These are phyloP conservation scores for Hypomontagnella submonticulosa DNA, from an alignment of 495 filamentous ascomycete genomes.

Conservation along the genomic window DNA sequence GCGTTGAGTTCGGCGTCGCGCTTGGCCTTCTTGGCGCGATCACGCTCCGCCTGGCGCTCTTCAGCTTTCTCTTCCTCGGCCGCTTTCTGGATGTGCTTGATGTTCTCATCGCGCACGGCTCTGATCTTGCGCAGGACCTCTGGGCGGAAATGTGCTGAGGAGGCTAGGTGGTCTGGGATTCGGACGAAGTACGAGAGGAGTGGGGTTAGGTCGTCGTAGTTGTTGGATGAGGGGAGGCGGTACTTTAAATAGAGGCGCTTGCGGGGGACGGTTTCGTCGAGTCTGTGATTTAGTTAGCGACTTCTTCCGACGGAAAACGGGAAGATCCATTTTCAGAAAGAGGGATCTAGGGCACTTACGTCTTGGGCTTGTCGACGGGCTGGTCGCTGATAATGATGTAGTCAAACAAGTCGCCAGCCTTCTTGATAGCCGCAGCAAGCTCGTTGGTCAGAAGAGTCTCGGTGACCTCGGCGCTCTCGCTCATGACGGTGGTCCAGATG, in stretches of 20 bases:
- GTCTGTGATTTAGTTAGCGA: slow-evolving; percentile 62
- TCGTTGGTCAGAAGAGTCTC: slow-evolving; percentile 85
- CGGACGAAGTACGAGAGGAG: slow-evolving; percentile 87
- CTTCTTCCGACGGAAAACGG: background rate
- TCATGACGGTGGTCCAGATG: slow-evolving; percentile 94
- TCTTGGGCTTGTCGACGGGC: slow-evolving; percentile 87
- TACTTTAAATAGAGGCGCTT: slow-evolving; percentile 87
- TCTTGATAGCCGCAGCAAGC: slow-evolving; percentile 80
- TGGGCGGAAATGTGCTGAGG: slow-evolving; percentile 82
- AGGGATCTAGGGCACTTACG: slow-evolving; percentile 63
- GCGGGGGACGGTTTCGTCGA: slow-evolving; percentile 84
- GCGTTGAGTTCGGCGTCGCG: slow-evolving; percentile 83
- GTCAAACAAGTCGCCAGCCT: slow-evolving; percentile 85
- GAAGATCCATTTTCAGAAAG: background rate
- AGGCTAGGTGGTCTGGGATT: slow-evolving; percentile 81
- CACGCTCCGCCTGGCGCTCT: slow-evolving; percentile 79
- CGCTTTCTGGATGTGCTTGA: slow-evolving; percentile 78
- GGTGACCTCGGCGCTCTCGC: slow-evolving; percentile 95
- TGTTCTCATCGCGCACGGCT: slow-evolving; percentile 81
- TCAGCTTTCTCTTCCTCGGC: slow-evolving; percentile 95
- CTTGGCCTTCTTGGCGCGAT: slow-evolving; percentile 92
- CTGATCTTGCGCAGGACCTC: slow-evolving; percentile 89
- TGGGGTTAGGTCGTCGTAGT: slow-evolving; percentile 74
- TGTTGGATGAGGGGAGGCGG: slow-evolving; percentile 72
- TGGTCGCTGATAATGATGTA: slow-evolving; percentile 92